phyloP scores from a whole-genome alignment of 768 basidiomycete species.

The Kwoniella bestiolae region DNA sequence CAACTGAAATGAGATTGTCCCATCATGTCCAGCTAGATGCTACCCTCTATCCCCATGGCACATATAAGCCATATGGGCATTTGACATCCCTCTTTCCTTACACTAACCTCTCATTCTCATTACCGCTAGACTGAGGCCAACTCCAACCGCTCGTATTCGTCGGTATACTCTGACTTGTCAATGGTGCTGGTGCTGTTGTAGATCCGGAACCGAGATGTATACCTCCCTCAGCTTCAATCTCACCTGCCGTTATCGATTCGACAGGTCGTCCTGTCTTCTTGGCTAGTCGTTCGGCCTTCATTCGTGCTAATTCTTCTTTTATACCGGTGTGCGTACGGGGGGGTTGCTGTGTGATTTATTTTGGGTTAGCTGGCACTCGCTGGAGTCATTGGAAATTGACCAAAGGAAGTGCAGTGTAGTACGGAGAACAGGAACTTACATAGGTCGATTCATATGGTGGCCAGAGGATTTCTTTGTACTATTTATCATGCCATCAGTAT shows the following conservation, averaged over 20 bases:
- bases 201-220: neutral
- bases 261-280: neutral
- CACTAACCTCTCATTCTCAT: constrained; percentile 5
- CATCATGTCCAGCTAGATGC: too few species aligned
- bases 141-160: neutral
- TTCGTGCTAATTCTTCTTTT: constrained; percentile 36
- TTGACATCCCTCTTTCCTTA: neutral
- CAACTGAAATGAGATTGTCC: too few species aligned
- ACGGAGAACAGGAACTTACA: too few species aligned
- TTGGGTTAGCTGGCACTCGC: too few species aligned
- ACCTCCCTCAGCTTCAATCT: constrained; percentile 1
- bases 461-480: constrained; percentile 47
- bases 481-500: neutral
- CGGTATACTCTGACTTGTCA: neutral
- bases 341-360: constrained; percentile 47
- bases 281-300: constrained; percentile 36
- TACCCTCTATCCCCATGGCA: too few species aligned
- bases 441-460: constrained; percentile 42
- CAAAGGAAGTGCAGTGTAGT: too few species aligned
- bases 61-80: too few species aligned
- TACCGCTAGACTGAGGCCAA: neutral
- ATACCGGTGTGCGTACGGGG: constrained; percentile 35
- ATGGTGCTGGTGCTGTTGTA: neutral
- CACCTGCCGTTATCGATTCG: neutral
- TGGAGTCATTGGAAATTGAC: too few species aligned